Base-by-base conservation (phyloP, 148 eudicot genomes). In the Euryodendron excelsum region DNA sequence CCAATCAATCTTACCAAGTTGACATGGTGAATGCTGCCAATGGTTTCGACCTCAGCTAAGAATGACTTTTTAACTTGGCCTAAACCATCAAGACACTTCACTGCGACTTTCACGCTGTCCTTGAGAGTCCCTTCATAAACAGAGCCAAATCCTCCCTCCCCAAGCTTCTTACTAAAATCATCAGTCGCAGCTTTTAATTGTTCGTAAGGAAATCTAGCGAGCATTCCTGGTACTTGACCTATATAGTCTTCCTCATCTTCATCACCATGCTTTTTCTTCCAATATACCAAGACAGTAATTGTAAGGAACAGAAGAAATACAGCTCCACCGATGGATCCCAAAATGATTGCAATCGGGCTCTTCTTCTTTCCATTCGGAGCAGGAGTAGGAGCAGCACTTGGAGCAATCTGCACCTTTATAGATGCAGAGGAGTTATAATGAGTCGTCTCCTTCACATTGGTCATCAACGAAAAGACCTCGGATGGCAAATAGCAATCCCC, bases 401-500 rank as follows among this genome's bases (percentile, higher is more conserved):
- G 14, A 50, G 55, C 5, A 50, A 4, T 50, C 25, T 58, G 65
- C 44, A 66, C 70, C 18, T 66, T 66, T 0, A 80, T 9, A 11
- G 48, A 77, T 12, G 59, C 72, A n/a, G n/a, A n/a, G n/a, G n/a
- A 18, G 79, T 25, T n/a, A n/a, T n/a, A n/a, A n/a, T n/a, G 50
- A 20, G 11, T 65, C 50, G 50, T 39, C 34, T 15, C 55, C 31
- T 20, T 82, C 58, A 0, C 66, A n/a, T n/a, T n/a, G n/a, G n/a
- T n/a, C n/a, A n/a, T 50, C 25, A 63, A 81, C 21, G 79, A 48
- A 27, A 27, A n/a, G n/a, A n/a, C n/a, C n/a, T n/a, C n/a, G n/a
- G n/a, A n/a, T n/a, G n/a, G n/a, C n/a, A n/a, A n/a, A n/a, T n/a
- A 82, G 68, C 85, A 82, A 17, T 53, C 12, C 85, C 85, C 12